A percentile compares a stretch with the other conserved stretches of the same genome.
Conservation (phyloP, 352 stramenopile species). For the Phytophthora foliorum region DNA sequence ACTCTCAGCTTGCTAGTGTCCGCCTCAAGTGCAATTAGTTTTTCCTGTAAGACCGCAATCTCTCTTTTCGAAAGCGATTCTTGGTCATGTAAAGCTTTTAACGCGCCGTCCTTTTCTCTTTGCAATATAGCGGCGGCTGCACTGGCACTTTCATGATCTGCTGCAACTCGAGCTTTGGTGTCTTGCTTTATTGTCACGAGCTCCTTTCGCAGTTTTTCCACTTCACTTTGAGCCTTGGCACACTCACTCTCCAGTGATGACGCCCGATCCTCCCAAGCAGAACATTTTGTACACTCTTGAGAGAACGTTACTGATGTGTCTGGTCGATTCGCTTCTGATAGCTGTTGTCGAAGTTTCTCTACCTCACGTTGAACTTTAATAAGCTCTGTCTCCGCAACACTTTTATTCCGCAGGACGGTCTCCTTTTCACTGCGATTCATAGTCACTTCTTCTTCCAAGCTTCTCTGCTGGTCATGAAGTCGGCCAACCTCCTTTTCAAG, state of each 20-base stretch:
- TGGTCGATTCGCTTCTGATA: slow-evolving; percentile 5
- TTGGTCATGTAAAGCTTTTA: slow-evolving; percentile 19
- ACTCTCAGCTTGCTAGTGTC: slow-evolving; percentile 20
- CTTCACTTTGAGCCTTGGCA: slow-evolving; percentile 8
- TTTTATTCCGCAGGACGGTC: slow-evolving; percentile 14
- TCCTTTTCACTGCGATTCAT: slow-evolving; percentile 27
- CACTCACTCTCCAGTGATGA: slow-evolving; percentile 27
- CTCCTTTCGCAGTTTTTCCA: slow-evolving; percentile 24
- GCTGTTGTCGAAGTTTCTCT: slow-evolving; percentile 16
- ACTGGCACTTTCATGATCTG: slow-evolving; percentile 15
- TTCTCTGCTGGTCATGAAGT: slow-evolving; percentile 20
- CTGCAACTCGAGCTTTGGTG: background rate
- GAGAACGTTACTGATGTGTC: background rate
- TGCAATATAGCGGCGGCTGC: slow-evolving; percentile 2
- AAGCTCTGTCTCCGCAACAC: slow-evolving; percentile 7
- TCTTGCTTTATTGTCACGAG: slow-evolving; percentile 19
- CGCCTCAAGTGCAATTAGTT: slow-evolving; percentile 18
- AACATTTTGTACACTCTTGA: slow-evolving; percentile 23
- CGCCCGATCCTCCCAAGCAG: slow-evolving; percentile 22
- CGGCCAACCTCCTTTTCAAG: slow-evolving; percentile 41
- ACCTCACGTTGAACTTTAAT: slow-evolving; percentile 15
- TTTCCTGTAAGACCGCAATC: slow-evolving; percentile 19
- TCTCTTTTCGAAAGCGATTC: slow-evolving; percentile 28
- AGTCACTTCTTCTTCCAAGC: slow-evolving; percentile 32
- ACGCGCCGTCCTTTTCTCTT: slow-evolving; percentile 20